Percentiles rank a stretch among this genome's conserved stretches.
Conservation (phyloP, 805 yeast species). For the Ascoidea rubescens region DNA sequence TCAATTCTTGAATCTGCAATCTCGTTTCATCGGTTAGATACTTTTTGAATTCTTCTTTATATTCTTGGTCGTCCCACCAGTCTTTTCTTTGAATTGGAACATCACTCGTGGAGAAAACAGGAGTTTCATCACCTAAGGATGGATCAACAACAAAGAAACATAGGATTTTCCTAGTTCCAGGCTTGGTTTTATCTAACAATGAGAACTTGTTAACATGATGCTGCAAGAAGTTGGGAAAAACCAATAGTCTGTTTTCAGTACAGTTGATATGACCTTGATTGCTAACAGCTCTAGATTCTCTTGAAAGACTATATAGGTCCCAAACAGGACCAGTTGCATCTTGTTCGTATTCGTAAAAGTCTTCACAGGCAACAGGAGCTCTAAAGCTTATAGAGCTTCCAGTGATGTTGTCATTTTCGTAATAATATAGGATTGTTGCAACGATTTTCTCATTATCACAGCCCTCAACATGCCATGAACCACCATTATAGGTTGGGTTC, state of each 20-base stretch:
- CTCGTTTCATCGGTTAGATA: background rate
- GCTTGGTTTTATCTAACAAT: conserved; percentile 21
- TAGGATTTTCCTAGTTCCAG: conserved; percentile 25
- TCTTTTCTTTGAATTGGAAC: conserved; percentile 26
- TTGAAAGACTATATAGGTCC: conserved; percentile 18
- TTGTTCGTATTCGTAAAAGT: conserved; percentile 23
- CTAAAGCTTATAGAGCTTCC: conserved; percentile 22
- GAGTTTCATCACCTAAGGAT: conserved; percentile 11
- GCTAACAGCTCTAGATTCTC: conserved; percentile 16
- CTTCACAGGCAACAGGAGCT: conserved; percentile 7
- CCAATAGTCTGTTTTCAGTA: conserved; percentile 17
- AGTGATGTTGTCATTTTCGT: conserved; percentile 20
- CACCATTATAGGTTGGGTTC: conserved; percentile 23
- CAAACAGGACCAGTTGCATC: conserved; percentile 17
- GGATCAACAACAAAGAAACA: conserved; percentile 27
- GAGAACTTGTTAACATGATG: conserved; percentile 26
- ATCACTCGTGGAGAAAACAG: conserved; percentile 17
- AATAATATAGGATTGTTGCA: conserved; percentile 27
- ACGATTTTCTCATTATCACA: conserved; percentile 26
- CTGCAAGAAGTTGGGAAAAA: conserved; percentile 26
- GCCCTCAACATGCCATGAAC: conserved; percentile 31
- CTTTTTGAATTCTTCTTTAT: conserved; percentile 3
- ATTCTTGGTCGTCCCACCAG: conserved; percentile 18
- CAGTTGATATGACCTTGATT: conserved; percentile 18
- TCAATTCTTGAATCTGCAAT: background rate